Base-by-base conservation (phyloP, 768 basidiomycete genomes). In the Rhodotorula toruloides region DNA sequence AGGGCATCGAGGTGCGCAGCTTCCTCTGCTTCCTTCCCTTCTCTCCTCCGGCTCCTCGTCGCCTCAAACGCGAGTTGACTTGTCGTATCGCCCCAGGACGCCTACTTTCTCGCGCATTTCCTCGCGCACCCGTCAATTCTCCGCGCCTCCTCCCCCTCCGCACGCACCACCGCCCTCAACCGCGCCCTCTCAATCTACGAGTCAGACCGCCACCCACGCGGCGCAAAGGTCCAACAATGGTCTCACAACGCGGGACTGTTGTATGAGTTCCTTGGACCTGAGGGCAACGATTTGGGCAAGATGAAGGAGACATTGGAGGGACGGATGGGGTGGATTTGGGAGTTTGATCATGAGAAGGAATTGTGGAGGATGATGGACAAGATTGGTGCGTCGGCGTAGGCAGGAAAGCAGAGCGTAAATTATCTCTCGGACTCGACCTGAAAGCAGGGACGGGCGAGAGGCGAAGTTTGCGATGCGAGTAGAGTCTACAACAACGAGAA, bases 1-100 rank as follows among this genome's bases (percentile, higher is more conserved):
- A 82, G 58, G 82, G 82, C 1, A 79, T 83, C n/a, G 83, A 17
- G 74, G 53, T 54, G 57, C 39, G 52, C 34, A 46, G 25, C n/a
- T 49, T 27, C 22, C 22, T n/a, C 40, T 12, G 14, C 43, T 57
- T 31, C 52, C 39, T 32, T 25, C 36, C 19, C 47, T 25, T 21
- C 71, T 42, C 44, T 46, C 46, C 37, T 27, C 17, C 27, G 10
- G 9, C 49, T 43, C 9, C 40, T 2, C 11, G 5, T 32, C 17
- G 19, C 29, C 8, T 5, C 7, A 16, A 17, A 7, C 36, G 19
- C 22, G 14, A 16, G 42, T 71, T 57, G n/a, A 11, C 47, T 29
- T 16, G 9, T 49, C 14, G 29, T 34, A 13, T 12, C 4, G 13
- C 34, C 29, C 11, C 55, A 56, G 56, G 80, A 79, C 54, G 77